Evolutionary conservation across 129 eudicot species (phyloP).

Genomic region (Solidago caesia): DNA sequence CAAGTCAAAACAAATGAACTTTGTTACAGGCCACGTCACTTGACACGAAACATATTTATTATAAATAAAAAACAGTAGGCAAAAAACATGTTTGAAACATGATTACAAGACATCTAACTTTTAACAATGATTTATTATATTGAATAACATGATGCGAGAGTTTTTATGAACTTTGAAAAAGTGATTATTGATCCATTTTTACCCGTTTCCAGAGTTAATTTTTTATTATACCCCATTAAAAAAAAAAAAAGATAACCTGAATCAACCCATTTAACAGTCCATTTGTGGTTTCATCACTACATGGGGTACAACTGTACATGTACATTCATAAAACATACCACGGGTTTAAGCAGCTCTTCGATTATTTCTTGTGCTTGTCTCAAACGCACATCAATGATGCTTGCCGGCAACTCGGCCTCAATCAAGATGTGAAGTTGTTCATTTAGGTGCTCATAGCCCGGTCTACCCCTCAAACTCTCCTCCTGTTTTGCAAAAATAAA

Average conservation of each 20-base stretch:
- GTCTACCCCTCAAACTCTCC: conserved; percentile 71
- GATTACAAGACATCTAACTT: background rate
- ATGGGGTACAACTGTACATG: background rate
- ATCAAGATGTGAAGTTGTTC: conserved; percentile 71
- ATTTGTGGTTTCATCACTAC: background rate
- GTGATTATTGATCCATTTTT: too few relatives aligned
- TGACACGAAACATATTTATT: background rate
- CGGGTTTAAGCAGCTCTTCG: conserved; percentile 80
- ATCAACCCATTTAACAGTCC: background rate
- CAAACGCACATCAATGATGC: conserved; percentile 54
- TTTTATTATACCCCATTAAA: too few relatives aligned
- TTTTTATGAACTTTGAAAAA: too few relatives aligned
- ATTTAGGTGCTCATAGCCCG: conserved; percentile 75
- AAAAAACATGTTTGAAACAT: background rate
- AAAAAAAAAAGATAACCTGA: background rate
- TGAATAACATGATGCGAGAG: too few relatives aligned
- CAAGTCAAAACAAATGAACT: background rate
- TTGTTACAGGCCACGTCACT: too few relatives aligned
- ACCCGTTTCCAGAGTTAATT: too few relatives aligned
- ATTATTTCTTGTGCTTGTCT: conserved; percentile 70
- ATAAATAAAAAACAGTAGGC: background rate
- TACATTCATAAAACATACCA: conserved; percentile 46
- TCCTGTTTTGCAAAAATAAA: conserved; percentile 38
- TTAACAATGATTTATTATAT: too few relatives aligned
- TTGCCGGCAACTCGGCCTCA: conserved; percentile 67